Evolutionary conservation across 2,329 filamentous ascomycete species (phyloP).

Genomic region (Corniculantispora saksenae): DNA sequence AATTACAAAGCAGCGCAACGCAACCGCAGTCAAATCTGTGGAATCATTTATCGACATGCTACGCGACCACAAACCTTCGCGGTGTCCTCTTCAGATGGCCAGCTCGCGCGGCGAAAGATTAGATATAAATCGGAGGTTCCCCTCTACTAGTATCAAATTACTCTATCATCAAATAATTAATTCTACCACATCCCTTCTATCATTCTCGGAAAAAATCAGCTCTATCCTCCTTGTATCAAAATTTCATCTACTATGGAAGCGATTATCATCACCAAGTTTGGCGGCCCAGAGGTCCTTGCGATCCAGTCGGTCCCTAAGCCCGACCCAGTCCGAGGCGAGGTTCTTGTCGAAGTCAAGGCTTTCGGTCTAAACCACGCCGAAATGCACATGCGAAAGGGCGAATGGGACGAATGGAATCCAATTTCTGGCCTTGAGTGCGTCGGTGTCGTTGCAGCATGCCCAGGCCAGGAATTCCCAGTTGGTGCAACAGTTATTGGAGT

Average conservation of each 20-base stretch:
- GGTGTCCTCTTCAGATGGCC: no score
- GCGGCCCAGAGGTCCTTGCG: background rate
- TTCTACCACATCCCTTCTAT: no score
- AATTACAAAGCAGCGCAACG: background rate
- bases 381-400: slow-evolving; percentile 47
- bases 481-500: slow-evolving; percentile 38
- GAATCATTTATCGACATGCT: background rate
- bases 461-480: slow-evolving; percentile 32
- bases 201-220: no score
- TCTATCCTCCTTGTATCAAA: no score
- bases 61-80: no score
- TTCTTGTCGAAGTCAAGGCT: slow-evolving; percentile 38
- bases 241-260: background rate
- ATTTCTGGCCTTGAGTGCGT: slow-evolving; percentile 45
- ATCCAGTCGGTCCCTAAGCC: background rate
- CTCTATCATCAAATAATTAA: no score
- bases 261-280: background rate
- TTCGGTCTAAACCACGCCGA: slow-evolving; percentile 48
- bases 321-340: slow-evolving; percentile 26
- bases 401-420: slow-evolving; percentile 40
- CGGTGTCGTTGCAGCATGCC: slow-evolving; percentile 40
- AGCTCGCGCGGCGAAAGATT: no score
- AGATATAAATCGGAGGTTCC: no score
- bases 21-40: background rate
- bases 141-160: no score